phyloP scores from a whole-genome alignment of 1,139 yeast genomes.

The Candida sanyaensis region DNA sequence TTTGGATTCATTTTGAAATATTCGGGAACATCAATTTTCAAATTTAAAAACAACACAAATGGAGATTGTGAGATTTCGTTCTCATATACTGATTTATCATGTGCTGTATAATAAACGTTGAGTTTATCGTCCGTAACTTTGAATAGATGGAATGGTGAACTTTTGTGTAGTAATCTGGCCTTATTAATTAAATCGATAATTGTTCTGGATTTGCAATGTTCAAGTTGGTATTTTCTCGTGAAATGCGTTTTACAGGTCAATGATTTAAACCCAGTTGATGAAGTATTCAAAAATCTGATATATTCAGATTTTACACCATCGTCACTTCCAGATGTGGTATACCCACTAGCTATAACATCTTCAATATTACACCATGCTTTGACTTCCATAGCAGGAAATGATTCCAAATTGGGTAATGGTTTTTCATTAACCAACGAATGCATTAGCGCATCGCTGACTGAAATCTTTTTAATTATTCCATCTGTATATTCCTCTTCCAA shows the following conservation, averaged over 20 bases:
- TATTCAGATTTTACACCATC: conserved; percentile 18
- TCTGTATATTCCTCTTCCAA: conserved; percentile 21
- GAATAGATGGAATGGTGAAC: conserved; percentile 86
- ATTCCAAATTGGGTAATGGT: conserved; percentile 55
- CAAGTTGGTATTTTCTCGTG: conserved; percentile 5
- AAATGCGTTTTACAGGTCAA: conserved; percentile 12
- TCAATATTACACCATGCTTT: conserved; percentile 68
- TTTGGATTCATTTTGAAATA: conserved; percentile 28
- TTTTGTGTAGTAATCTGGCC: conserved; percentile 75
- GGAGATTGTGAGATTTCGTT: conserved; percentile 63
- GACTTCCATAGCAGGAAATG: conserved; percentile 70
- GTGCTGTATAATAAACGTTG: conserved; percentile 75
- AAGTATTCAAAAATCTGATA: conserved; percentile 29
- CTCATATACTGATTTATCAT: conserved; percentile 60
- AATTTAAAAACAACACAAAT: conserved; percentile 66
- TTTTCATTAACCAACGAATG: conserved; percentile 86
- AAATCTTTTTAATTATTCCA: conserved; percentile 46
- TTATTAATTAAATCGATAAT: conserved; percentile 71
- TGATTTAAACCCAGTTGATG: conserved; percentile 26
- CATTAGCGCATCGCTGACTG: conserved; percentile 80
- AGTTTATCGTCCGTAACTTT: conserved; percentile 35
- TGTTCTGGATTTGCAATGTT: conserved; percentile 12
- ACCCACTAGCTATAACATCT: conserved; percentile 50
- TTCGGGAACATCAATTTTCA: conserved; percentile 22
- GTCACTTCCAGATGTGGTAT: conserved; percentile 27